Conservation (phyloP, 805 yeast genomes). For the Isabelozyma pseudorhagii region DNA sequence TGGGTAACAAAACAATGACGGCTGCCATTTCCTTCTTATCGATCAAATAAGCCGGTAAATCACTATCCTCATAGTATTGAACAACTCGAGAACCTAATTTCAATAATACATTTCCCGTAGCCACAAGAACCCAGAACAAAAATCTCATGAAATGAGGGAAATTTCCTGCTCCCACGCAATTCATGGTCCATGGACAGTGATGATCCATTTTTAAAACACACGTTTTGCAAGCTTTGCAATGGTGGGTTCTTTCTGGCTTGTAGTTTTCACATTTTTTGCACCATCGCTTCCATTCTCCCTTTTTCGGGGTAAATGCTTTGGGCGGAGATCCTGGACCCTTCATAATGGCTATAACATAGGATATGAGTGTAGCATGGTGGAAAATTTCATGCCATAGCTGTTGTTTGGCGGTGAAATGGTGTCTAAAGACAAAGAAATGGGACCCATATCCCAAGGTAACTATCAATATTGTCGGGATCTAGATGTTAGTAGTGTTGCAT, state of each 20-base stretch:
- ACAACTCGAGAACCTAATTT: constrained; percentile 39
- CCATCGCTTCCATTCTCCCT: constrained; percentile 60
- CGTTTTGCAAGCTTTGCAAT: constrained; percentile 70
- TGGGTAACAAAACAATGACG: constrained; percentile 51
- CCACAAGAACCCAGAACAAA: constrained; percentile 57
- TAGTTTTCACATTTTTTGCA: constrained; percentile 68
- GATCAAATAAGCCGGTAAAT: constrained; percentile 56
- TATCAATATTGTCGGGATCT: constrained; percentile 67
- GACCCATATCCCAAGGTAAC: constrained; percentile 59
- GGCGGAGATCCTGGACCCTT: constrained; percentile 72
- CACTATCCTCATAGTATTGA: constrained; percentile 45
- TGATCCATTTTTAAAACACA: constrained; percentile 93
- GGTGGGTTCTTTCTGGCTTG: constrained; percentile 85
- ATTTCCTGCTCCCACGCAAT: constrained; percentile 81
- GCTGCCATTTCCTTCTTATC: constrained; percentile 51
- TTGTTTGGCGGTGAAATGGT: constrained; percentile 32
- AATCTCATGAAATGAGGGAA: constrained; percentile 80
- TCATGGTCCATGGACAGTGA: constrained; percentile 90
- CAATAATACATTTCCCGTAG: constrained; percentile 46
- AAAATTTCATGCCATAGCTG: constrained; percentile 52
- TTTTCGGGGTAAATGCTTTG: constrained; percentile 35
- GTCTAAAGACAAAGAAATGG: constrained; percentile 52
- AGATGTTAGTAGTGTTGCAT: constrained; percentile 10
- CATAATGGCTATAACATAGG: constrained; percentile 67
- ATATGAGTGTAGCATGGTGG: constrained; percentile 21